Evolutionary conservation across 2,329 filamentous ascomycete species (phyloP), one percentile per base, ranked within the genome.

Genomic region (Botrytis cinerea): DNA sequence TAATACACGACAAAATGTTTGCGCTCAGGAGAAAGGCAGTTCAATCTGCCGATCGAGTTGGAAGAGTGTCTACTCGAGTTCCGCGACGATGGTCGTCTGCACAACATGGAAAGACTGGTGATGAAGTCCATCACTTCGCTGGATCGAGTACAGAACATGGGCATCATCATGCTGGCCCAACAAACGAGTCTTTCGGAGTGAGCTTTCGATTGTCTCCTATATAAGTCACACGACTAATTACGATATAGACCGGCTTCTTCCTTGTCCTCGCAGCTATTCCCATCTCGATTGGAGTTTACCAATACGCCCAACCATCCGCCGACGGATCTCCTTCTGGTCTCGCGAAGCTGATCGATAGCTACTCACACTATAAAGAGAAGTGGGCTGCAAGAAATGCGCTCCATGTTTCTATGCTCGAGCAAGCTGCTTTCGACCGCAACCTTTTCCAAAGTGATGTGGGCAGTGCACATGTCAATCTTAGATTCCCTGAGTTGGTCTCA

Each of bases 401-500:
- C 70, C 90, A 91, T 81, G 88, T 87, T 18, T 83, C 84, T 74
- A 86, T 87, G 76, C 82, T 91, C 75, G 89, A 92, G 83, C 87
- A 88, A 82, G 90, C 89, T 38, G 90, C 87, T 51, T 82, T 84
- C 69, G 90, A 92, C 80, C 84, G 88, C 75, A 87, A 90, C 77
- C 80, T 92, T 77, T 91, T 91, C 80, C 83, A 85, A 45, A 84
- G 82, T 74, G 81, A 82, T 73, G 78, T 82, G 35, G 82, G 84
- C 76, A 84, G 82, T 71, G 78, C 79, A 64, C 81, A 85, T 77
- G 83, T 89, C 62, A 85, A 89, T 32, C 81, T 92, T 81, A 87
- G 83, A 80, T 89, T 87, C 78, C 89, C 88, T 48, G 90, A 92
- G 90, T 92, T 87, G 75, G 90, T 87, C 70, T 43, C 64, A 68